Evolutionary conservation across 176 grass and related monocot genomes (phyloP).

Genomic region (bread wheat (Triticum aestivum)): IWGSC_CS_RefSeq_v2.1 NC_057812.1:612186674-612187173

Average conservation of each 20-base stretch:
- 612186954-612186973: no score
- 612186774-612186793: neutral
- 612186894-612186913: neutral
- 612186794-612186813: neutral
- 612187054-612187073: no score
- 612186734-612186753: no score
- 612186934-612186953: no score
- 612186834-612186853: slow-evolving; percentile 18
- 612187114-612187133: neutral
- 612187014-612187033: no score
- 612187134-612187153: neutral
- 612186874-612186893: neutral
- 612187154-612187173: neutral
- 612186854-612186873: neutral
- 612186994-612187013: no score
- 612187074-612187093: neutral
- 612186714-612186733: no score
- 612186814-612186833: neutral
- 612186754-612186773: neutral
- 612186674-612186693: no score
- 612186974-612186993: no score
- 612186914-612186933: neutral
- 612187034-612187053: no score
- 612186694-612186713: no score
- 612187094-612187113: neutral